phyloP scores from a whole-genome alignment of 192 early-diverging fungal genomes.

The Entophlyctis helioformis region DNA sequence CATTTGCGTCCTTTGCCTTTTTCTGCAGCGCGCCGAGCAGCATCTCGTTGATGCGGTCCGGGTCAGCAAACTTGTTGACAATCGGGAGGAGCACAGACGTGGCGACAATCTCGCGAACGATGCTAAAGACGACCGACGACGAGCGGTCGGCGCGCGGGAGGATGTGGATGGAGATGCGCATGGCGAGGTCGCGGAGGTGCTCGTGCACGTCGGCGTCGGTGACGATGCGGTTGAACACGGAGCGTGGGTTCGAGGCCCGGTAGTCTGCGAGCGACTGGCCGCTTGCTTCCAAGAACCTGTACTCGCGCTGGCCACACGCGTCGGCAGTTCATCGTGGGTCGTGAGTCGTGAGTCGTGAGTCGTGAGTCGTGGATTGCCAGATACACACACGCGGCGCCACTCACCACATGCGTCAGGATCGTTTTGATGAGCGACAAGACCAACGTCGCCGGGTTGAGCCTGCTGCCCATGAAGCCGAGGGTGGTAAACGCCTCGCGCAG shows the following conservation, averaged over 20 bases:
- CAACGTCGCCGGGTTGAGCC: conserved; percentile 6
- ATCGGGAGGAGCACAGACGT: conserved; percentile 27
- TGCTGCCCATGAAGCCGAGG: conserved; percentile 4
- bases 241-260: conserved; percentile 9
- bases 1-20: too few relatives aligned
- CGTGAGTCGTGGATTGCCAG: too few relatives aligned
- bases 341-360: too few relatives aligned
- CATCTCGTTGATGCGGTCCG: conserved; percentile 27
- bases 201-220: conserved; percentile 1
- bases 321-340: too few relatives aligned
- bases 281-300: conserved; percentile 15
- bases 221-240: conserved; percentile 10
- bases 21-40: too few relatives aligned
- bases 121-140: conserved; percentile 19
- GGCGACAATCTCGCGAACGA: conserved; percentile 32
- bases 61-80: conserved; percentile 22
- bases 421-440: conserved; percentile 15
- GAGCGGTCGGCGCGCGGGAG: conserved; percentile 20
- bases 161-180: conserved; percentile 12
- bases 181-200: conserved; percentile 19
- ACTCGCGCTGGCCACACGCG: conserved; percentile 23
- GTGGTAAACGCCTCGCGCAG: conserved; percentile 12
- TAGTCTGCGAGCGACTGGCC: conserved; percentile 15
- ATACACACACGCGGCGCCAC: too few relatives aligned
- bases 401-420: conserved; percentile 16